These are phyloP conservation scores for Capsicum rhomboideum DNA, from an alignment of 257 asterid species.

Conservation along the genomic window DNA sequence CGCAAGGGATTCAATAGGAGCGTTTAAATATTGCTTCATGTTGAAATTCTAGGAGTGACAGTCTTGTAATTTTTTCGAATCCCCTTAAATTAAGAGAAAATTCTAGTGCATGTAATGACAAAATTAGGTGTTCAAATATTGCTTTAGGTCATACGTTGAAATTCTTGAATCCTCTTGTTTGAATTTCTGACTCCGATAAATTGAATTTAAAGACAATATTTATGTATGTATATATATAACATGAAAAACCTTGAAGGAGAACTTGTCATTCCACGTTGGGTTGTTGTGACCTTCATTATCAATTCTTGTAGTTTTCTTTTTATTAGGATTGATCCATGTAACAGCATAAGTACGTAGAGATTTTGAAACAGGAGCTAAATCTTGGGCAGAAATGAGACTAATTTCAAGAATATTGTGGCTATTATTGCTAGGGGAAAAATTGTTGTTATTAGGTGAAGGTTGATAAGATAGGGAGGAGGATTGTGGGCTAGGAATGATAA, in stretches of 20 bases:
- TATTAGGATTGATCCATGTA: conserved; percentile 40
- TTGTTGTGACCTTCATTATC: conserved; percentile 41
- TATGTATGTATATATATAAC: not conserved
- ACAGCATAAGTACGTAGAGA: conserved; percentile 43
- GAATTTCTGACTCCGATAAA: not conserved
- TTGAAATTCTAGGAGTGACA: too few relatives aligned
- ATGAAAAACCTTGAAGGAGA: conserved; percentile 23
- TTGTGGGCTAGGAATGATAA: not conserved
- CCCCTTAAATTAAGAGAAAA: not conserved
- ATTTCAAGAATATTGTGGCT: conserved; percentile 53
- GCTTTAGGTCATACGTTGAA: not conserved
- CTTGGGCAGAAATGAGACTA: conserved; percentile 60
- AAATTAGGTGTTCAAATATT: not conserved
- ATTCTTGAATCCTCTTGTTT: not conserved
- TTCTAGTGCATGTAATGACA: not conserved
- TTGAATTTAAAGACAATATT: not conserved
- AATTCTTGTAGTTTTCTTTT: conserved; percentile 35
- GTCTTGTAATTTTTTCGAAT: too few relatives aligned
- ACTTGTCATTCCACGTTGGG: conserved; percentile 66
- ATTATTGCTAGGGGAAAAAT: not conserved
- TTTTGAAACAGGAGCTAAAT: conserved; percentile 29
- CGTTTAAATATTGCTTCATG: too few relatives aligned
- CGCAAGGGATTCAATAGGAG: too few relatives aligned
- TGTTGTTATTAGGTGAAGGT: not conserved
- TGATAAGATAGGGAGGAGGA: not conserved